Evolutionary conservation across 2,329 filamentous ascomycete genomes (phyloP).

Genomic region (Colletotrichum filicis): DNA sequence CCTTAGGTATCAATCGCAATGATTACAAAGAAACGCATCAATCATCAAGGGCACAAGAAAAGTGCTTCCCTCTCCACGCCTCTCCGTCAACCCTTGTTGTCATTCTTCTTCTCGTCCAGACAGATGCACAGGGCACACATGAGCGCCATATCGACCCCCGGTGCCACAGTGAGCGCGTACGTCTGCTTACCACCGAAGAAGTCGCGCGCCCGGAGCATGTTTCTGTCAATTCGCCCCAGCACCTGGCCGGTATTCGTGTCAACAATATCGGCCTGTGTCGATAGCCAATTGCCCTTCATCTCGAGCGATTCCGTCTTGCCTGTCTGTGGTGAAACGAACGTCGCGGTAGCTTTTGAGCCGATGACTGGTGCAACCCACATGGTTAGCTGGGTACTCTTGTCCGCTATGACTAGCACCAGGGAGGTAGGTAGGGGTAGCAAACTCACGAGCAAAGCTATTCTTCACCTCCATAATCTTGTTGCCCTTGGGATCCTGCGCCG

Average conservation of each 20-base stretch:
- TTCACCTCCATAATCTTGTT: conserved; percentile 65
- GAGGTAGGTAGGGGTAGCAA: too few species aligned
- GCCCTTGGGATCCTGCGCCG: conserved; percentile 55
- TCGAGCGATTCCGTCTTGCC: conserved; percentile 57
- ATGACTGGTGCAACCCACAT: conserved; percentile 51
- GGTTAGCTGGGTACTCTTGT: neutral
- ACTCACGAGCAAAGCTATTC: conserved; percentile 43
- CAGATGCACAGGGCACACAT: conserved; percentile 75
- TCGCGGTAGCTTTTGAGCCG: conserved; percentile 64
- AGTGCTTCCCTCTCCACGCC: too few species aligned
- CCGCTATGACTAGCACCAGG: too few species aligned
- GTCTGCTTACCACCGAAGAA: conserved; percentile 71
- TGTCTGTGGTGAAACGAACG: conserved; percentile 62
- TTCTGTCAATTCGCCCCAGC: conserved; percentile 69
- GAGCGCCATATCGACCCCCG: conserved; percentile 73
- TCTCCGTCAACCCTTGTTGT: conserved; percentile 30
- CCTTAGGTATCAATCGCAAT: too few species aligned
- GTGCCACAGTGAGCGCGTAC: conserved; percentile 72
- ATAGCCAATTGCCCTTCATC: conserved; percentile 72
- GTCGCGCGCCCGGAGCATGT: conserved; percentile 67
- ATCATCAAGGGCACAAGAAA: too few species aligned
- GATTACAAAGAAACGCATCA: too few species aligned
- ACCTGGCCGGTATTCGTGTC: conserved; percentile 59
- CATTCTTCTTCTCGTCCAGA: conserved; percentile 71
- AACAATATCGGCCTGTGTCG: conserved; percentile 67